Evolutionary conservation across 305 asterid species (phyloP).

Genomic region (Solanum aculeatissimum): DNA sequence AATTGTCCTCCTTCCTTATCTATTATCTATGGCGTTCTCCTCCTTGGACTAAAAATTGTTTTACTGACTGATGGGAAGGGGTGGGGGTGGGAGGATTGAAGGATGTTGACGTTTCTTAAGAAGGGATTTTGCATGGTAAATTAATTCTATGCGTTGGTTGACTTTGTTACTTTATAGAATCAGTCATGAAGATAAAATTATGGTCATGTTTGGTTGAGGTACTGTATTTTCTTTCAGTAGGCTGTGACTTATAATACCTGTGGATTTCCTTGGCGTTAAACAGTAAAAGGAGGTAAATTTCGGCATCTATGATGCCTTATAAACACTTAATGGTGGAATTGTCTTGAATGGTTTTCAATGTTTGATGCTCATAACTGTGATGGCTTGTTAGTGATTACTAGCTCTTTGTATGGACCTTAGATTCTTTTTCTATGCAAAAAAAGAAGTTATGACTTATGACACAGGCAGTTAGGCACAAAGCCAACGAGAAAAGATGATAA

Average conservation of each 20-base stretch:
- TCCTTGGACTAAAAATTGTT: background rate
- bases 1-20: background rate
- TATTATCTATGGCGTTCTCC: background rate
- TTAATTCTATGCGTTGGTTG: background rate
- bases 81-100: background rate
- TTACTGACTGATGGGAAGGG: background rate
- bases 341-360: background rate
- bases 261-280: background rate
- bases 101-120: background rate
- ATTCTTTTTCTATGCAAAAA: background rate
- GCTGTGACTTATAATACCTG: background rate
- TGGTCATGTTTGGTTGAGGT: background rate
- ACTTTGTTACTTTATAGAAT: background rate
- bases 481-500: background rate
- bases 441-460: background rate
- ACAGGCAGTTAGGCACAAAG: background rate
- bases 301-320: background rate
- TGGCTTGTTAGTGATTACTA: background rate
- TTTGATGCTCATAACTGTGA: background rate
- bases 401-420: background rate
- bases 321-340: background rate
- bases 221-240: background rate
- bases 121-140: background rate
- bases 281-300: background rate
- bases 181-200: background rate